Evolutionary conservation across 441 rosid genomes (phyloP).

Genomic region (Arabidopsis lyrata): DNA sequence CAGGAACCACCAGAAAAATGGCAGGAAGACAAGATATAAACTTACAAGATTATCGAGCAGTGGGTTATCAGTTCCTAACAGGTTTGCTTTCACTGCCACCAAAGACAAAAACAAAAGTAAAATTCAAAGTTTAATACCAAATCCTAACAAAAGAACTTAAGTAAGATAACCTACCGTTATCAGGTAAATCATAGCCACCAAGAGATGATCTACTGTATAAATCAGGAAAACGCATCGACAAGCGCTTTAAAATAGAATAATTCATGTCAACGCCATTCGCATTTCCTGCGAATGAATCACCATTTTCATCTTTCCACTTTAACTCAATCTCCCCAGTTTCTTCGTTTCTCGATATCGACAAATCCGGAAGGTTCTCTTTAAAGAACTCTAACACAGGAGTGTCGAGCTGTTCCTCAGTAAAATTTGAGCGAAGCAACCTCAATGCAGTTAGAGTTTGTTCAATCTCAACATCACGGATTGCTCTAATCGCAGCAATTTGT

Average conservation of each 20-base stretch:
- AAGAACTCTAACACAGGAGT: slow-evolving; percentile 63
- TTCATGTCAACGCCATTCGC: slow-evolving; percentile 51
- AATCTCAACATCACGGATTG: slow-evolving; percentile 75
- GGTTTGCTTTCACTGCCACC: slow-evolving; percentile 61
- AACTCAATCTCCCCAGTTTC: slow-evolving; percentile 59
- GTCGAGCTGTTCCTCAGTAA: slow-evolving; percentile 59
- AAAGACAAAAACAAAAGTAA: slow-evolving; percentile 16
- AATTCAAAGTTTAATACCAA: slow-evolving; percentile 7
- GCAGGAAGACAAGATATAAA: slow-evolving; percentile 22
- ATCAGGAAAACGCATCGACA: slow-evolving; percentile 63
- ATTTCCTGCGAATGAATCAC: slow-evolving; percentile 40
- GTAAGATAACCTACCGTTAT: slow-evolving; percentile 44
- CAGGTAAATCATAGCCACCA: slow-evolving; percentile 61
- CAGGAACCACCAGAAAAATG: not conserved
- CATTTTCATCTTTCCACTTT: slow-evolving; percentile 52
- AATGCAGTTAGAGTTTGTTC: slow-evolving; percentile 64
- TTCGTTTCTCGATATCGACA: slow-evolving; percentile 51
- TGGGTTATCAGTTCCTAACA: slow-evolving; percentile 53
- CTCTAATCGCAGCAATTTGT: slow-evolving; percentile 70
- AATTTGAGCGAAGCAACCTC: slow-evolving; percentile 67
- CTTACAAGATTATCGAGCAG: slow-evolving; percentile 62
- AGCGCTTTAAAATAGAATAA: slow-evolving; percentile 60
- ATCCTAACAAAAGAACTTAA: not conserved
- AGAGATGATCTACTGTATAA: slow-evolving; percentile 50
- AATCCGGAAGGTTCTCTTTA: slow-evolving; percentile 63